Evolutionary conservation across 2,329 filamentous ascomycete genomes (phyloP).

Genomic region (Neofusicoccum laricinum): DNA sequence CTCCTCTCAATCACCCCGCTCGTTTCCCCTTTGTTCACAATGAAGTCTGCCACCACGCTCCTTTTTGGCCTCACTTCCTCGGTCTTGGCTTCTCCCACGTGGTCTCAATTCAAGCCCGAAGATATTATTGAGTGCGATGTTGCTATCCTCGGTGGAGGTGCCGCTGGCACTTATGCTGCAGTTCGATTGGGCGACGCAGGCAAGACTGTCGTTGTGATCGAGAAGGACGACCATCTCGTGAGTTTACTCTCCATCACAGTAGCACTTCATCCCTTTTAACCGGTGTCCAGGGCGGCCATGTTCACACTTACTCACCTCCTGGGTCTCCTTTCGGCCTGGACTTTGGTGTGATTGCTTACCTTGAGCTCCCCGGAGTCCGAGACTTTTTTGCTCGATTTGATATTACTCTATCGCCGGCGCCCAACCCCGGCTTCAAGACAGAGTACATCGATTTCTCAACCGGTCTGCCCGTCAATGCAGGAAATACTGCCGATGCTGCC

Average conservation of each 20-base stretch:
- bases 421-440: not conserved
- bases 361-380: slow-evolving; percentile 40
- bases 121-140: slow-evolving; percentile 26
- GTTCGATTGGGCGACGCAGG: slow-evolving; percentile 38
- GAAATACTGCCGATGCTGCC: not conserved
- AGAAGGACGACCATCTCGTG: slow-evolving; percentile 33
- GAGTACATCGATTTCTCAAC: slow-evolving; percentile 29
- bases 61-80: not conserved
- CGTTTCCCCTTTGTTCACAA: not conserved
- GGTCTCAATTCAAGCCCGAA: not conserved
- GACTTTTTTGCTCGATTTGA: slow-evolving; percentile 48
- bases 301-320: slow-evolving; percentile 46
- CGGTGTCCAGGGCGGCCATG: slow-evolving; percentile 43
- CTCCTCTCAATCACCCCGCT: not conserved
- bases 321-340: slow-evolving; percentile 33
- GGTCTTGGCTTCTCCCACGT: not conserved
- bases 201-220: slow-evolving; percentile 41
- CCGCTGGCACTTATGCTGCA: slow-evolving; percentile 41
- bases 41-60: not conserved
- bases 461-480: slow-evolving; percentile 18
- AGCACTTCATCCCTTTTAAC: not conserved
- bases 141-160: slow-evolving; percentile 43
- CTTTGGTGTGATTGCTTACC: slow-evolving; percentile 40
- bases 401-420: slow-evolving; percentile 27
- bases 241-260: not conserved